phyloP scores from a whole-genome alignment of 345 rosid species.

The Populus ilicifolia region DNA sequence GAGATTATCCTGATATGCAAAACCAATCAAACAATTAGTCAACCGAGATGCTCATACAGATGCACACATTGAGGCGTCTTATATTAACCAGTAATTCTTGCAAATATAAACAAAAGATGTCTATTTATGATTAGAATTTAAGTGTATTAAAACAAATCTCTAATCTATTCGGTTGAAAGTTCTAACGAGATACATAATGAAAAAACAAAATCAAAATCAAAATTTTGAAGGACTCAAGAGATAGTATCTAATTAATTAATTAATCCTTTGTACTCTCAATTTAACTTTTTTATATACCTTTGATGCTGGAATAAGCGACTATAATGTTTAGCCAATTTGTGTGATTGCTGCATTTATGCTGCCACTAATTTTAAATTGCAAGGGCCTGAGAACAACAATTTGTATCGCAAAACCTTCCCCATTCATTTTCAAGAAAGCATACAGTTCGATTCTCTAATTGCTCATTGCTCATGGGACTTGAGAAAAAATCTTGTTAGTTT shows the following conservation, averaged over 20 bases:
- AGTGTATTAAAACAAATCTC: no score
- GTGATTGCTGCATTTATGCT: neutral
- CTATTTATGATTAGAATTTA: no score
- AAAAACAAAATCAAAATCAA: neutral
- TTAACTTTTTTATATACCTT: no score
- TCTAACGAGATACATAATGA: neutral
- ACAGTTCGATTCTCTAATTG: neutral
- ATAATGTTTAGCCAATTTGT: neutral
- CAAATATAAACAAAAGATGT: no score
- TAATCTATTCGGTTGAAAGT: no score
- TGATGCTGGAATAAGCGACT: no score
- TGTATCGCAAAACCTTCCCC: neutral
- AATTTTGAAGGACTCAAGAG: neutral
- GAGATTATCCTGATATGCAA: no score
- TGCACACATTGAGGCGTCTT: no score
- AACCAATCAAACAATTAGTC: no score
- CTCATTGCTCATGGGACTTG: neutral
- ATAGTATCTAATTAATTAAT: neutral
- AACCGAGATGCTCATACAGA: no score
- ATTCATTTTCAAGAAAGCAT: neutral
- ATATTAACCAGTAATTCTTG: no score
- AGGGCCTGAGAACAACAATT: neutral
- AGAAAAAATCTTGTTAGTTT: neutral
- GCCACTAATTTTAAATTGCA: neutral
- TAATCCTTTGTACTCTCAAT: neutral